Evolutionary conservation across 495 filamentous ascomycete species (phyloP).

Genomic region (Lindgomyces ingoldianus): DNA sequence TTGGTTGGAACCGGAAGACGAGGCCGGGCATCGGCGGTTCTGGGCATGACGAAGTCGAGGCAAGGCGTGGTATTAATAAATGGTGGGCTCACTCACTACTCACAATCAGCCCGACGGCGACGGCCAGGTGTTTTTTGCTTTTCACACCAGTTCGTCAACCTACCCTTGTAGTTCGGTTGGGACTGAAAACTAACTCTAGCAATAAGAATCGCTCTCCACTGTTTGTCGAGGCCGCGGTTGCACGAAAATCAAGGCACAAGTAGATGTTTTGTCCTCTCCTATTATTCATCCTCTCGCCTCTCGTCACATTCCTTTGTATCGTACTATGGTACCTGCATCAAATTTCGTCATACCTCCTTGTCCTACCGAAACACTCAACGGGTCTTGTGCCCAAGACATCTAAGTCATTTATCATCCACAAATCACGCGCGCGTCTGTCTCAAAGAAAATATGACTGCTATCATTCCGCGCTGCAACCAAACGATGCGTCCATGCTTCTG

Average conservation of each 20-base stretch:
- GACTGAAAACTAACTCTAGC: too few species aligned
- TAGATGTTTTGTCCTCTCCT: background rate
- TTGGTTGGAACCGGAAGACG: background rate
- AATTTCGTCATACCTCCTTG: slow-evolving; percentile 15
- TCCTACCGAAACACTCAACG: background rate
- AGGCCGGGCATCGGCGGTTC: too few species aligned
- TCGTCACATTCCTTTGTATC: slow-evolving; percentile 5
- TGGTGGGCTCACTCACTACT: too few species aligned
- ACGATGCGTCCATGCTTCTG: background rate
- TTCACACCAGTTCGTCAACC: too few species aligned
- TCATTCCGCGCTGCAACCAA: background rate
- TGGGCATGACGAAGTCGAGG: too few species aligned
- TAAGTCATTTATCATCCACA: background rate
- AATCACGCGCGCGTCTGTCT: slow-evolving; percentile 13
- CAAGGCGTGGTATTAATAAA: too few species aligned
- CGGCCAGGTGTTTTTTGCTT: too few species aligned
- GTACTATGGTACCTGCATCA: slow-evolving; percentile 31
- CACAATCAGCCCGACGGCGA: too few species aligned
- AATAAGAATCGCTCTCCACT: too few species aligned
- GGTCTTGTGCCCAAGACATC: background rate
- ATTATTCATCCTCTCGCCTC: background rate
- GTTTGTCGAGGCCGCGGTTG: too few species aligned
- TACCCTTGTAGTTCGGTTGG: too few species aligned
- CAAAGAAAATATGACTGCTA: background rate
- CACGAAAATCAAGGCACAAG: background rate